Evolutionary conservation across 2,329 filamentous ascomycete genomes (phyloP).

Genomic region (Cercospora janseana): DNA sequence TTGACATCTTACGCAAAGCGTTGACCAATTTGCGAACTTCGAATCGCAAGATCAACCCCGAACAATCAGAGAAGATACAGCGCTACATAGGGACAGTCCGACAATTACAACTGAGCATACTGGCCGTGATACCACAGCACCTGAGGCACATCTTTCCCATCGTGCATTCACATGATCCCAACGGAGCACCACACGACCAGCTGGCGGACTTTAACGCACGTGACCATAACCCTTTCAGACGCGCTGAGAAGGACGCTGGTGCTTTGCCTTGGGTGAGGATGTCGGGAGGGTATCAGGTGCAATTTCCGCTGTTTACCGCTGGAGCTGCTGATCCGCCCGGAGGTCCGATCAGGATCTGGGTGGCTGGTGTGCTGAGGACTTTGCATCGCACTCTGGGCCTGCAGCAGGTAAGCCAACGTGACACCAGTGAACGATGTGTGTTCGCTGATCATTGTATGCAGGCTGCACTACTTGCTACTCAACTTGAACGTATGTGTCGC

Average conservation of each 20-base stretch:
- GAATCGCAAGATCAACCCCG: slow-evolving; percentile 1
- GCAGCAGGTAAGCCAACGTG: slow-evolving; percentile 9
- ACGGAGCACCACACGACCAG: background rate
- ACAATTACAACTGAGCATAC: slow-evolving; percentile 17
- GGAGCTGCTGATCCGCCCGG: slow-evolving; percentile 20
- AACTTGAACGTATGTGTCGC: slow-evolving; percentile 18
- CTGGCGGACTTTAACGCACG: slow-evolving; percentile 8
- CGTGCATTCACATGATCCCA: slow-evolving; percentile 8
- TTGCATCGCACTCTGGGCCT: slow-evolving; percentile 15
- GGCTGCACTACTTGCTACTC: slow-evolving; percentile 17
- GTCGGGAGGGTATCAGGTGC: slow-evolving; percentile 18
- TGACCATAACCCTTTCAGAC: slow-evolving; percentile 20
- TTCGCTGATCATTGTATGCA: background rate
- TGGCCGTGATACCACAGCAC: slow-evolving; percentile 20
- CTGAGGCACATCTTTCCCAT: slow-evolving; percentile 12
- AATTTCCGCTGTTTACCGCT: slow-evolving; percentile 19
- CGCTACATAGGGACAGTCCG: slow-evolving; percentile 5
- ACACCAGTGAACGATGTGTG: background rate
- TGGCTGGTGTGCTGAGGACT: slow-evolving; percentile 14
- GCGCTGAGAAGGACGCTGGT: slow-evolving; percentile 3
- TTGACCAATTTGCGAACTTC: slow-evolving; percentile 10
- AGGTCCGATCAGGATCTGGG: slow-evolving; percentile 17
- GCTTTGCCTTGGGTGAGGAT: slow-evolving; percentile 19
- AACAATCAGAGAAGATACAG: slow-evolving; percentile 15
- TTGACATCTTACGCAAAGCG: slow-evolving; percentile 20